A percentile compares a stretch with the other conserved stretches of the same genome.
Evolutionary conservation across 106 monocot genomes (phyloP).

Genomic region (Gastrodia elata): DNA sequence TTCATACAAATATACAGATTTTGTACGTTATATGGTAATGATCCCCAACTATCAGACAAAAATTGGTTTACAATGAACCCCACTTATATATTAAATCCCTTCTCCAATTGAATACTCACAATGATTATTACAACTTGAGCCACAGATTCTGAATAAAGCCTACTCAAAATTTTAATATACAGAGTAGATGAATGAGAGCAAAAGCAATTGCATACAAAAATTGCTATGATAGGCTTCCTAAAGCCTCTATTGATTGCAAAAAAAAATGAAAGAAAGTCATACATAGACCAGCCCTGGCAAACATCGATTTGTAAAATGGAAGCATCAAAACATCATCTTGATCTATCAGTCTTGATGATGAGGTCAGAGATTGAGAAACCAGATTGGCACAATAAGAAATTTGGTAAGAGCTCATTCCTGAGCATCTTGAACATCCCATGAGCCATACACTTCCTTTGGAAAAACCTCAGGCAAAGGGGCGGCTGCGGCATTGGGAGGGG

Average conservation of each 20-base stretch:
- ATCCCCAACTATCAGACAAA: too few species aligned
- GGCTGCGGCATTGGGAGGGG: conserved; percentile 21
- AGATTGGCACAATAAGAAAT: conserved; percentile 29
- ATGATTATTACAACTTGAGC: too few species aligned
- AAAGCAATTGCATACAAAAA: background rate
- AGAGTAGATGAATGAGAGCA: background rate
- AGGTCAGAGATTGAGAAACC: conserved; percentile 19
- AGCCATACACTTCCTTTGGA: conserved; percentile 42
- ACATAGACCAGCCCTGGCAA: background rate
- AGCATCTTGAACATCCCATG: conserved; percentile 28
- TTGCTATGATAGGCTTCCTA: background rate
- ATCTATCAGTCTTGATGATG: too few species aligned
- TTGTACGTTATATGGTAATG: too few species aligned
- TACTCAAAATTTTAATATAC: too few species aligned
- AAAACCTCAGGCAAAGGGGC: conserved; percentile 26
- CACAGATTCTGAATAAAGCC: too few species aligned
- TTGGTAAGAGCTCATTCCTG: conserved; percentile 16
- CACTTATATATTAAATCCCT: too few species aligned
- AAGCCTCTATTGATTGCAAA: background rate
- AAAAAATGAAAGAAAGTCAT: background rate
- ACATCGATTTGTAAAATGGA: background rate
- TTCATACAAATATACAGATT: too few species aligned
- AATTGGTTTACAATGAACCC: too few species aligned
- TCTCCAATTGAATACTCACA: too few species aligned
- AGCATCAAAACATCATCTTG: background rate